Conservation (phyloP, 768 basidiomycete genomes). For the Lactarius hengduanensis region DNA sequence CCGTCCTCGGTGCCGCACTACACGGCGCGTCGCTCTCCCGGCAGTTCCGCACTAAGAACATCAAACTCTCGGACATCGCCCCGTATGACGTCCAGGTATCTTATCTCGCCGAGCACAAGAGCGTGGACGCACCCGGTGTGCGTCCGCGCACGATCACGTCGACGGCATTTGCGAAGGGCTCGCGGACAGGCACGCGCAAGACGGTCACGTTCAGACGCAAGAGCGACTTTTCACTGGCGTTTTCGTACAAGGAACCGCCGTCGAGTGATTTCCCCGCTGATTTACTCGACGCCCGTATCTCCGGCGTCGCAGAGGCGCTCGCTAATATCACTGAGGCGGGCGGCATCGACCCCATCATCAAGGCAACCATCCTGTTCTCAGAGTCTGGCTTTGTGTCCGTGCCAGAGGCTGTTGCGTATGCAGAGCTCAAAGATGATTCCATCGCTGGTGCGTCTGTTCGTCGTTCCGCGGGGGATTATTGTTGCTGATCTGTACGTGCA, state of each 20-base stretch:
- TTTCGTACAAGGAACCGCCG: constrained; percentile 69
- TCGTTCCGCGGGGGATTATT: not conserved
- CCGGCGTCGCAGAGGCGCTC: constrained; percentile 72
- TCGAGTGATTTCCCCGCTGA: constrained; percentile 70
- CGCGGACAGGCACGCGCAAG: constrained; percentile 80
- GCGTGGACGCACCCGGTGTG: constrained; percentile 37
- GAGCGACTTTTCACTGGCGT: constrained; percentile 75
- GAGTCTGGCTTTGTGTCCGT: constrained; percentile 86
- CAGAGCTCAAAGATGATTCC: constrained; percentile 80
- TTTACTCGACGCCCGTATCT: constrained; percentile 70
- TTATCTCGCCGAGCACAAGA: constrained; percentile 63
- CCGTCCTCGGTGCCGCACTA: constrained; percentile 89
- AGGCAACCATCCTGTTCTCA: constrained; percentile 78
- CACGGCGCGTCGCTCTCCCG: constrained; percentile 86
- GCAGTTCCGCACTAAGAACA: constrained; percentile 94
- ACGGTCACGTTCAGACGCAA: constrained; percentile 82
- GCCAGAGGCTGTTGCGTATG: constrained; percentile 73
- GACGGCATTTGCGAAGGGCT: constrained; percentile 71
- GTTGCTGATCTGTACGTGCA: constrained; percentile 32
- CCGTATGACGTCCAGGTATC: constrained; percentile 77
- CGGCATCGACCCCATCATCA: constrained; percentile 79
- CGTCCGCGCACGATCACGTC: constrained; percentile 71
- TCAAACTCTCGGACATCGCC: constrained; percentile 75
- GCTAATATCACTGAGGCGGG: constrained; percentile 82
- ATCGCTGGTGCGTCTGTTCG: constrained; percentile 53